A percentile compares a stretch with the other conserved stretches of the same genome.
Conservation (phyloP, 2,329 filamentous ascomycete genomes). For the Epicoccum sorghinum region DNA sequence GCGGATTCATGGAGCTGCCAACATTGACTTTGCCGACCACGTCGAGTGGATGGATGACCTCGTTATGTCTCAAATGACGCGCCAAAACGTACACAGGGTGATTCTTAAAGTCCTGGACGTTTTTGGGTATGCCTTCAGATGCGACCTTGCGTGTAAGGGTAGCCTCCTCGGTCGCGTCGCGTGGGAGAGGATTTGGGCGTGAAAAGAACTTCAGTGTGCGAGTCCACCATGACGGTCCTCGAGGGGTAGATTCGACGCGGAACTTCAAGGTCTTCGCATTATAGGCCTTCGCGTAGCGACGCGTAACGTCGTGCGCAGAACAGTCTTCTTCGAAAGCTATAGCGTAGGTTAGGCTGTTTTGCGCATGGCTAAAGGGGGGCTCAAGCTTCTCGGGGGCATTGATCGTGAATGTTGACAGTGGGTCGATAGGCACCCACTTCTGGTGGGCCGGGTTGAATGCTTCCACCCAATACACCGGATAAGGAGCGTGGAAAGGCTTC, state of each 20-base stretch:
- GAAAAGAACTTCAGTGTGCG: slow-evolving; percentile 55
- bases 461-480: slow-evolving; percentile 94
- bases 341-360: slow-evolving; percentile 82
- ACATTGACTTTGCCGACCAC: slow-evolving; percentile 79
- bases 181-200: slow-evolving; percentile 54
- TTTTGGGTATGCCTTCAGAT: slow-evolving; percentile 80
- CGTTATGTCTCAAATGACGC: slow-evolving; percentile 80
- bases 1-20: slow-evolving; percentile 62
- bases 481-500: slow-evolving; percentile 70
- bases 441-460: slow-evolving; percentile 84
- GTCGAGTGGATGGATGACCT: slow-evolving; percentile 76
- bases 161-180: slow-evolving; percentile 83
- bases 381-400: slow-evolving; percentile 79
- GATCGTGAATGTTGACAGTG: slow-evolving; percentile 79
- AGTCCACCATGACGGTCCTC: slow-evolving; percentile 63
- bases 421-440: slow-evolving; percentile 90
- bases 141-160: slow-evolving; percentile 75
- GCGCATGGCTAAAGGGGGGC: slow-evolving; percentile 76
- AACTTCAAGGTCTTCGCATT: slow-evolving; percentile 85
- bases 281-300: slow-evolving; percentile 84
- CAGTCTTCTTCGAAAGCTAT: slow-evolving; percentile 84
- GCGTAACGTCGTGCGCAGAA: slow-evolving; percentile 81
- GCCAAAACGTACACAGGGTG: slow-evolving; percentile 79
- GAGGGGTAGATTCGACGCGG: slow-evolving; percentile 73
- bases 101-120: slow-evolving; percentile 84